Base-by-base conservation (phyloP, 140 eudicot genomes). In the Ambrosia hybrid region DNA sequence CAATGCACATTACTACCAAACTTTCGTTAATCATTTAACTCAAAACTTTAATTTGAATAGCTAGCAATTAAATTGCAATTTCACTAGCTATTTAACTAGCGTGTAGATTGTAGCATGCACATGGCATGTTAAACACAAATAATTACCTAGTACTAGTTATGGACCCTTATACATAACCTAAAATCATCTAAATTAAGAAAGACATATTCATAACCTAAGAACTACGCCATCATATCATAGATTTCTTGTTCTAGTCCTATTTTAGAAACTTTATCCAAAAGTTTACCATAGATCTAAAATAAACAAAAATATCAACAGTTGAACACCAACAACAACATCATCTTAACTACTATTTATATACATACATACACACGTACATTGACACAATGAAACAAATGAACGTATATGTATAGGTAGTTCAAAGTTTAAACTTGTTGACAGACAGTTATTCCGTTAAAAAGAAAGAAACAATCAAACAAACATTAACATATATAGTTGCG, bases 391-490 rank as follows among this genome's bases (percentile, higher is more conserved):
- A 8, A 46, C 13, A 8, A 46, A 46, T 46, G 52, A 21, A 21
- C 1, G 30, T 21, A 21, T 21, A 21, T 41, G 8, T 41, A 41
- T 0, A 41, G 1, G 8, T 2, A 41, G 46, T 41, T 6, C 8
- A 9, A 21, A 21, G 30, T 21, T 21, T 21, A 21, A 21, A 21
- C 30, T 1, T 0, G 30, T 21, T 21, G 30, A 21, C 30, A 21
- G 30, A 21, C 30, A 21, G 30, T 21, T 41, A 41, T 79, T 83
- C 84, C 71, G 81, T 79, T 79, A 66, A 82, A 62, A 56, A 14
- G 13, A 8, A 9, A 70, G n/a, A 30, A 4, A 62, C 9, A 52
- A 21, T 21, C 30, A 21, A 21, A 21, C 30, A 21, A 21, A 0
- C 30, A 21, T 21, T 21, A 21, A 21, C 30, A 21, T 21, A 21